A percentile compares a stretch with the other conserved stretches of the same genome.
phyloP scores from a whole-genome alignment of 768 basidiomycete genomes.

The Guyanaporus albipodus region DNA sequence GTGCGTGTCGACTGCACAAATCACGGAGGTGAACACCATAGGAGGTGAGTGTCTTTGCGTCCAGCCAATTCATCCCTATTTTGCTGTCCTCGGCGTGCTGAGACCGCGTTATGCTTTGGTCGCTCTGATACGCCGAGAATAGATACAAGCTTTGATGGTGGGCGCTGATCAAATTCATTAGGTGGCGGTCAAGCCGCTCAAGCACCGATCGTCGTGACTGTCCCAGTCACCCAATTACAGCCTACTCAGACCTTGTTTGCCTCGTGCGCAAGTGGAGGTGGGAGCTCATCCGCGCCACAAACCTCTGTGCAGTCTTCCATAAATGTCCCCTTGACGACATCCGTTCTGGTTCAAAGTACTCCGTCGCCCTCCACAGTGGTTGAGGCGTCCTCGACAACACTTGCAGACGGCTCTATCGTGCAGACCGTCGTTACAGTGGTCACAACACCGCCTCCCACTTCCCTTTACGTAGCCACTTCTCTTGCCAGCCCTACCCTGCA shows the following conservation, averaged over 20 bases:
- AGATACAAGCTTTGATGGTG: neutral
- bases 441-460: conserved; percentile 32
- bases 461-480: conserved; percentile 25
- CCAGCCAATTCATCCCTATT: neutral
- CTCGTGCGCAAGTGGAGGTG: conserved; percentile 31
- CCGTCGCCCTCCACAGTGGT: conserved; percentile 32
- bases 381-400: conserved; percentile 34
- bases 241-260: conserved; percentile 41
- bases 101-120: conserved; percentile 20
- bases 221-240: conserved; percentile 29
- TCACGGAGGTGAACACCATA: conserved; percentile 33
- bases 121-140: neutral
- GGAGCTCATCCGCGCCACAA: conserved; percentile 8
- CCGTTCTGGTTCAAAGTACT: conserved; percentile 28
- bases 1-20: conserved; percentile 26
- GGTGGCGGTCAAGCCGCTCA: conserved; percentile 32
- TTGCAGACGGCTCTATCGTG: conserved; percentile 40
- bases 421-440: conserved; percentile 35
- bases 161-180: conserved; percentile 16
- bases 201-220: conserved; percentile 39
- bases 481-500: conserved; percentile 14
- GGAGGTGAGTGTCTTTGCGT: conserved; percentile 29
- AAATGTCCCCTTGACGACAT: conserved; percentile 16
- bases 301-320: conserved; percentile 5
- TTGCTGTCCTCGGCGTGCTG: neutral